Base-by-base conservation (phyloP, 495 filamentous ascomycete species). In the Aspergillus nidulans region DNA sequence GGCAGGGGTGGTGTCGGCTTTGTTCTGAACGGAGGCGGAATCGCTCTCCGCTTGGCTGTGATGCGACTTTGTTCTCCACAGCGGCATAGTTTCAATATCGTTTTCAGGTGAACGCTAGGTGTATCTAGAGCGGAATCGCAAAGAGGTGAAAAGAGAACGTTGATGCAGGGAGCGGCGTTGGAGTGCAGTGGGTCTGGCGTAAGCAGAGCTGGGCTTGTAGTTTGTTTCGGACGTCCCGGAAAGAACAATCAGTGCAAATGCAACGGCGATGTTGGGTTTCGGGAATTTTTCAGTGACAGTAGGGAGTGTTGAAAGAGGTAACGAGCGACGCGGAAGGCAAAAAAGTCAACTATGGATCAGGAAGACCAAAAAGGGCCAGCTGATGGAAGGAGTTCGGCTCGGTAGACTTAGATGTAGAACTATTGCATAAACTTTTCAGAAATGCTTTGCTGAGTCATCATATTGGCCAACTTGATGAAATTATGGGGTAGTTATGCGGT, bases 61-160 rank as follows among this genome's bases (percentile, higher is more conserved):
- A 18, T 65, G 49, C 24, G 71, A 67, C 57, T 73, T 74, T 23
- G 65, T 67, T 20, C 68, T 61, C 72, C 72, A 75, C 49, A 75
- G 59, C 58, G 66, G 65, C 62, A 62, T 63, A 21, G 19, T 49
- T 39, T 25, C 40, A 41, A 18, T 41, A 12, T 15, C 6, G 15
- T 34, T 34, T 13, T 34, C 15, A 3, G 4, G 15, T 34, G 30
- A 12, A 34, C 9, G 30, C 30, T 13, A 16, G 9, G 21, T 6
- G 6, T 23, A 23, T 26, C n/a, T 13, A 24, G 18, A 30, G 19
- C 8, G 21, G 34, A 25, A 18, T 6, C 7, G 19, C 1, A 32
- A 24, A 15, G 21, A 42, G 20, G 19, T 3, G n/a, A 2, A 13
- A 12, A 40, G 18, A 41, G 26, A 38, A 53, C 25, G 19, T 20